A percentile compares a stretch with the other conserved stretches of the same genome.
Conservation (phyloP, 768 basidiomycete species). For the Tulasnella sp. region DNA sequence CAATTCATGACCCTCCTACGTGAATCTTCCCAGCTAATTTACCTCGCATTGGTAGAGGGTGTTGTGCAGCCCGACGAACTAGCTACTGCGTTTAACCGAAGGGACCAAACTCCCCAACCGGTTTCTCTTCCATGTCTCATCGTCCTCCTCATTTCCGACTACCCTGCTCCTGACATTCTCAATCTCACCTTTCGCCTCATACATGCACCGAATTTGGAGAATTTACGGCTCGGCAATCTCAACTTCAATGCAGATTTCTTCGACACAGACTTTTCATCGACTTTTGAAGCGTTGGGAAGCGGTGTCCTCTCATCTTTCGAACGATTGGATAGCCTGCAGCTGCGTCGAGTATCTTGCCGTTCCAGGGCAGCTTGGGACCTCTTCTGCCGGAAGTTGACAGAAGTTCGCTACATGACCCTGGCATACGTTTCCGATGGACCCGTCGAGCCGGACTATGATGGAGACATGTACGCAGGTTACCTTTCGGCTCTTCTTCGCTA, state of each 20-base stretch:
- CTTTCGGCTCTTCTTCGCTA: background rate
- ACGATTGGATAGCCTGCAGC: background rate
- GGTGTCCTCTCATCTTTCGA: background rate
- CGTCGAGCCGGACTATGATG: background rate
- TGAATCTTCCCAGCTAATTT: conserved; percentile 54
- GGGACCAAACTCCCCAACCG: background rate
- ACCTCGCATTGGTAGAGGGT: background rate
- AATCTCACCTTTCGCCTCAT: background rate
- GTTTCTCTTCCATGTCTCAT: background rate
- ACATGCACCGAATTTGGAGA: background rate
- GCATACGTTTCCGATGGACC: background rate
- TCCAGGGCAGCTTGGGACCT: background rate
- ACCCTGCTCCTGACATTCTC: background rate
- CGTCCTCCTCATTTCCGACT: background rate
- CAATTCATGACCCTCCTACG: conserved; percentile 34
- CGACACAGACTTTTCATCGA: background rate
- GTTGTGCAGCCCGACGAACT: background rate
- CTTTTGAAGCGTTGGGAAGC: background rate
- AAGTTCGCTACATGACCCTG: background rate
- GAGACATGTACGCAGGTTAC: background rate
- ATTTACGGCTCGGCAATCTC: background rate
- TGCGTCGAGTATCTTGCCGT: background rate
- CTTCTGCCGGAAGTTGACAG: background rate
- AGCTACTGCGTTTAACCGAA: background rate
- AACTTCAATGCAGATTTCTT: background rate